Conservation (phyloP, 306 rosid genomes). For the Sophora flavescens region DNA sequence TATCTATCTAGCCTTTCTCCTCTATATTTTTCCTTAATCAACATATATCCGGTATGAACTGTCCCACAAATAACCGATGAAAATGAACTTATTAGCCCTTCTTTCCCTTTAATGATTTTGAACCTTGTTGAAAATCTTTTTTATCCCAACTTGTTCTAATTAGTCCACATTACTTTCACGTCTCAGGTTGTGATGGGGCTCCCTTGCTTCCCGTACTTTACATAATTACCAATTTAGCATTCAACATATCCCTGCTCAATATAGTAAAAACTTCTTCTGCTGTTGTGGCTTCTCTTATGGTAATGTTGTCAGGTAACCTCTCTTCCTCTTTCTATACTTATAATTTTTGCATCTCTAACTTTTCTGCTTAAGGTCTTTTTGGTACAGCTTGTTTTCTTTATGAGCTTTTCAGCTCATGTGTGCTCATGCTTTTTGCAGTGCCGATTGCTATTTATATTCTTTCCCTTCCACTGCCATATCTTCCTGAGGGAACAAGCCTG, state of each 20-base stretch:
- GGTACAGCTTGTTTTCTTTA: neutral
- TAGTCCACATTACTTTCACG: neutral
- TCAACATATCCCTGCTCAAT: conserved; percentile 78
- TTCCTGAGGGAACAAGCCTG: conserved; percentile 64
- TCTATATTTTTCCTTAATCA: neutral
- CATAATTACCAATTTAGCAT: conserved; percentile 68
- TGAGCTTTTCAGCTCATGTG: conserved; percentile 30
- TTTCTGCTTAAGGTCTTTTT: neutral
- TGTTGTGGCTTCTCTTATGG: conserved; percentile 78
- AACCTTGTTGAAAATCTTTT: conserved; percentile 1
- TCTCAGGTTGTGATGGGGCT: conserved; percentile 84
- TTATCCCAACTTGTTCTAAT: conserved; percentile 14
- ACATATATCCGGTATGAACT: neutral
- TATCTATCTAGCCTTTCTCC: conserved; percentile 5
- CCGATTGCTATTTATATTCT: conserved; percentile 80
- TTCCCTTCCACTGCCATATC: conserved; percentile 88
- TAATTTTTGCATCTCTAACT: neutral
- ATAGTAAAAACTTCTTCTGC: conserved; percentile 85
- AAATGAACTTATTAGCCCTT: conserved; percentile 24
- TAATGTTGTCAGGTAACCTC: conserved; percentile 80
- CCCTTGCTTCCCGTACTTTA: conserved; percentile 91
- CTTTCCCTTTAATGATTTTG: conserved; percentile 29
- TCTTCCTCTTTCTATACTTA: conserved; percentile 25
- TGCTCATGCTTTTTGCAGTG: conserved; percentile 66
- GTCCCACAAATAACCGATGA: conserved; percentile 3